These are phyloP conservation scores for Calamus simplicifolius DNA, from an alignment of 176 grass and related monocot genomes.

Conservation along the genomic window DNA sequence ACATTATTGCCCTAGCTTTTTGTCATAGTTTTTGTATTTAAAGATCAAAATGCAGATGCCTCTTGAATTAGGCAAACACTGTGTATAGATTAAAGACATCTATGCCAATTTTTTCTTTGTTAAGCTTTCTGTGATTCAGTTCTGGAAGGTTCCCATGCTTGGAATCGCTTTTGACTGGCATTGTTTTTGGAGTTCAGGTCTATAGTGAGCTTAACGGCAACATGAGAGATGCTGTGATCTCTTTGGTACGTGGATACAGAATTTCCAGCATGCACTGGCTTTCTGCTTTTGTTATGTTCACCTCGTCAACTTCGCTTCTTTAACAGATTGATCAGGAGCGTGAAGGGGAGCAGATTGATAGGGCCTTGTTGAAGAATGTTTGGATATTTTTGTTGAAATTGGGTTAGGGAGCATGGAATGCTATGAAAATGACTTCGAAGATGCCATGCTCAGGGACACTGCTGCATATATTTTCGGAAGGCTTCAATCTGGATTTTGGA, in stretches of 20 bases:
- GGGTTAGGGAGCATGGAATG: constrained; percentile 64
- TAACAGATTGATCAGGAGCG: constrained; percentile 93
- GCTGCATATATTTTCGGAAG: constrained; percentile 78
- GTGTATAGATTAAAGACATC: too few species aligned
- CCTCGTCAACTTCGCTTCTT: constrained; percentile 3
- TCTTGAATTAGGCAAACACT: too few species aligned
- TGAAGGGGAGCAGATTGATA: constrained; percentile 85
- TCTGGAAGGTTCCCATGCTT: too few species aligned
- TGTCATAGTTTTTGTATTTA: too few species aligned
- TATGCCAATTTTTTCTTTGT: neutral
- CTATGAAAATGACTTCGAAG: constrained; percentile 86
- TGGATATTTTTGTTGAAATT: constrained; percentile 98
- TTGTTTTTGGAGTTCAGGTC: constrained; percentile 36
- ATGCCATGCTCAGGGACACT: constrained; percentile 76
- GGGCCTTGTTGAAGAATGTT: constrained; percentile 86
- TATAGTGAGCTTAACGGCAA: constrained; percentile 79
- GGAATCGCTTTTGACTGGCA: too few species aligned
- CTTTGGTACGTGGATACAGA: constrained; percentile 41
- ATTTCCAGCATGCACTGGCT: neutral
- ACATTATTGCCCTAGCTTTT: neutral
- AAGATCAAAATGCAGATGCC: too few species aligned
- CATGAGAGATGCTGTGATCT: constrained; percentile 75
- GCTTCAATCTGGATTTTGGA: constrained; percentile 90
- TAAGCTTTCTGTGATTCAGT: too few species aligned
- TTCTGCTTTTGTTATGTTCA: neutral